Conservation (phyloP, 73 alveolate species). For the Symbiodinium natans region DNA sequence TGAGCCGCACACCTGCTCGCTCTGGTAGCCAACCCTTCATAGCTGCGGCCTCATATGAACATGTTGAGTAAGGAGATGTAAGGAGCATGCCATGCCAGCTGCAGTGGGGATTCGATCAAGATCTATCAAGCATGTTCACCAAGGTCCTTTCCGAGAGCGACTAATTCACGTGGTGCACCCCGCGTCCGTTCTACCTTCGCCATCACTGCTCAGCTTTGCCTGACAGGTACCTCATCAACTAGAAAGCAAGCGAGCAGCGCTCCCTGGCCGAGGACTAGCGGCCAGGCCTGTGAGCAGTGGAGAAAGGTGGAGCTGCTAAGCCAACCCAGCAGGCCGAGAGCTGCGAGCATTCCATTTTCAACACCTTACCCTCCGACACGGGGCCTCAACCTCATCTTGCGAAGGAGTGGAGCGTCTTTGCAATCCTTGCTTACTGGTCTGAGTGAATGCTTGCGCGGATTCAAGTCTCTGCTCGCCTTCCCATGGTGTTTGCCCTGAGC, state of each 20-base stretch:
- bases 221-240: slow-evolving; percentile 29
- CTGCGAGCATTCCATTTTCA: background rate
- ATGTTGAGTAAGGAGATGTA: no score
- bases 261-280: slow-evolving; percentile 86
- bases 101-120: no score
- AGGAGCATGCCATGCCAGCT: no score
- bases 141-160: slow-evolving; percentile 94
- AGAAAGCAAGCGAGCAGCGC: slow-evolving; percentile 38
- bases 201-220: background rate
- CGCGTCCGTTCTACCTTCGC: background rate
- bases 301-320: background rate
- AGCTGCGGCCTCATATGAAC: background rate
- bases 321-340: background rate
- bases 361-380: background rate
- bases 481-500: no score
- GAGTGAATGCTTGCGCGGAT: no score
- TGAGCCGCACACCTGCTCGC: slow-evolving; percentile 17
- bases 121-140: no score
- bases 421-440: no score
- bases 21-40: slow-evolving; percentile 7
- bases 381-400: background rate
- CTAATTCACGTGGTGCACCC: slow-evolving; percentile 39
- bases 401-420: background rate
- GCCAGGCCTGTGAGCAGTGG: slow-evolving; percentile 37
- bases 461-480: no score